Conservation (phyloP, 352 stramenopile genomes). For the Elongisporangium undulatum region DNA sequence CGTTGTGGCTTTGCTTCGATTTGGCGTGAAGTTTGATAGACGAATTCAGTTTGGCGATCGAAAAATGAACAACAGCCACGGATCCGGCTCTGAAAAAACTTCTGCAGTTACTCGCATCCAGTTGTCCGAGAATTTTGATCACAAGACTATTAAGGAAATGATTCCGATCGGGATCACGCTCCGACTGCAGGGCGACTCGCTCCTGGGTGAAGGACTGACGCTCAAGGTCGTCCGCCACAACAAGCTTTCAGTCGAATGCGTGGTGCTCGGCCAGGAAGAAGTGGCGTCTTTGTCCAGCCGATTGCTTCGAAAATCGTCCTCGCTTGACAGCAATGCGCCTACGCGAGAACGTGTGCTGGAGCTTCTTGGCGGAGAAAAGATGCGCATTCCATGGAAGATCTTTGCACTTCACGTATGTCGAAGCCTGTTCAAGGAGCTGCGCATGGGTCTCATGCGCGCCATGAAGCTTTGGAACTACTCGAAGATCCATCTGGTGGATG, state of each 20-base stretch:
- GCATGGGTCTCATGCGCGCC: constrained; percentile 60
- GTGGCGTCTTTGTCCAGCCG: not conserved
- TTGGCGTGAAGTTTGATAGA: constrained; percentile 86
- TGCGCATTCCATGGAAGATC: constrained; percentile 71
- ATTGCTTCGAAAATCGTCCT: not conserved
- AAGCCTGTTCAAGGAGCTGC: constrained; percentile 69
- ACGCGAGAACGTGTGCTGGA: constrained; percentile 62
- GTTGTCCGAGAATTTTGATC: constrained; percentile 86
- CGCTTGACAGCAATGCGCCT: constrained; percentile 4
- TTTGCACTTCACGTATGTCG: constrained; percentile 71
- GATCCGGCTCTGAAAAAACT: constrained; percentile 27
- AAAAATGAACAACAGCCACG: constrained; percentile 25
- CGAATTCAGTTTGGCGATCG: constrained; percentile 74
- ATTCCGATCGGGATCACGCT: constrained; percentile 85
- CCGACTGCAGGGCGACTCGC: constrained; percentile 66
- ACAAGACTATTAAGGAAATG: constrained; percentile 90
- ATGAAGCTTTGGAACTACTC: constrained; percentile 84
- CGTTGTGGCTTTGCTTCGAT: constrained; percentile 81
- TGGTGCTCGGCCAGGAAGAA: constrained; percentile 45
- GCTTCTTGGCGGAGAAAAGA: constrained; percentile 77
- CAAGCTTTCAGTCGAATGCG: constrained; percentile 81
- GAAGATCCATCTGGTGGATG: constrained; percentile 70
- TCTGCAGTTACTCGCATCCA: constrained; percentile 71
- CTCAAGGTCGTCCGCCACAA: constrained; percentile 82
- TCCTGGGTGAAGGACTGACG: constrained; percentile 67